A percentile compares a stretch with the other conserved stretches of the same genome.
phyloP scores from a whole-genome alignment of 306 rosid genomes.

The Argentina anserina region DNA sequence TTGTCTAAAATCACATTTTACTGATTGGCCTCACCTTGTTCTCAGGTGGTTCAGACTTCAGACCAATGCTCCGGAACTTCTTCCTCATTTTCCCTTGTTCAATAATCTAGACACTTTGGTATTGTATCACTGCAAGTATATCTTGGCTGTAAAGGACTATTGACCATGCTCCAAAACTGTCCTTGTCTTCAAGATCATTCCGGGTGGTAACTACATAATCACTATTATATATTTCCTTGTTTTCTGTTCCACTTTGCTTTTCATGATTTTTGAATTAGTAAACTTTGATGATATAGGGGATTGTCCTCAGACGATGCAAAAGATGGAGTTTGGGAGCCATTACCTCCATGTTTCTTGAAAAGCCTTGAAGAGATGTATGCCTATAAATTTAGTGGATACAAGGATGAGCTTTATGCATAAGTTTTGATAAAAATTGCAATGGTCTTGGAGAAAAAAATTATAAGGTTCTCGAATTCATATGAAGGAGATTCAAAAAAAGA shows the following conservation, averaged over 20 bases:
- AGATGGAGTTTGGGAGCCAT: too few relatives aligned
- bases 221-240: not conserved
- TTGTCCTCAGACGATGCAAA: not conserved
- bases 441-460: constrained; percentile 2
- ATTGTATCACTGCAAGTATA: too few relatives aligned
- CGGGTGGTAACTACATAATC: not conserved
- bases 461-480: not conserved
- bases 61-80: too few relatives aligned
- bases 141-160: not conserved
- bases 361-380: not conserved
- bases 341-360: not conserved
- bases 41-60: too few relatives aligned
- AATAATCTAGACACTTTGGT: too few relatives aligned
- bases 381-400: not conserved
- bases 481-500: not conserved
- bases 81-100: too few relatives aligned
- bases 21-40: too few relatives aligned
- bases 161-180: not conserved
- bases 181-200: not conserved
- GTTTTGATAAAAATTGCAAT: not conserved
- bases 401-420: not conserved
- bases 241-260: not conserved
- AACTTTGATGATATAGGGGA: not conserved
- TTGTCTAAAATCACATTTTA: too few relatives aligned
- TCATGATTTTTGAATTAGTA: not conserved